Percentiles rank a stretch among this genome's conserved stretches.
phyloP scores from a whole-genome alignment of 176 grass and related monocot species.

The Zea luxurians region DNA sequence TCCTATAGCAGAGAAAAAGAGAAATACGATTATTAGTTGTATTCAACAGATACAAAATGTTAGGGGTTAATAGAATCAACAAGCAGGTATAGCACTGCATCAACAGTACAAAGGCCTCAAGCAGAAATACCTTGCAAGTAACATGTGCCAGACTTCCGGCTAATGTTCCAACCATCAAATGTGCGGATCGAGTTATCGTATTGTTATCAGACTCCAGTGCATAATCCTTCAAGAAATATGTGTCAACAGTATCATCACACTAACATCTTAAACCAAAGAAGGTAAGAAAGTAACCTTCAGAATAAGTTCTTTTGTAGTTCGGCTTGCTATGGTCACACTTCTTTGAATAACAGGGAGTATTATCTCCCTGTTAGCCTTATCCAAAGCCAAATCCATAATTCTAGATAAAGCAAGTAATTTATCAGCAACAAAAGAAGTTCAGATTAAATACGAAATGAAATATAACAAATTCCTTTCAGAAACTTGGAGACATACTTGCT shows the following conservation, averaged over 20 bases:
- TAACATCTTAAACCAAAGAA: conserved; percentile 12
- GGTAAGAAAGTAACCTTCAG: conserved; percentile 58
- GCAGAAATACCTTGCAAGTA: conserved; percentile 75
- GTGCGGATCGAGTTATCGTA: conserved; percentile 64
- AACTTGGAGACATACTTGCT: conserved; percentile 49
- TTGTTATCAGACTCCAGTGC: conserved; percentile 68
- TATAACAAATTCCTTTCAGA: conserved; percentile 1
- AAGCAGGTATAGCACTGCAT: conserved; percentile 3
- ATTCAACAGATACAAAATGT: conserved; percentile 29
- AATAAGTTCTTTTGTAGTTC: conserved; percentile 86
- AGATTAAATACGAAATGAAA: conserved; percentile 15
- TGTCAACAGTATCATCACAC: conserved; percentile 21
- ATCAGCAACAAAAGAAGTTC: conserved; percentile 32
- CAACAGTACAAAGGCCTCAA: conserved; percentile 1
- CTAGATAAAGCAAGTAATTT: conserved; percentile 41
- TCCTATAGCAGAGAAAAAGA: conserved; percentile 52
- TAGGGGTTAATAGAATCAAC: conserved; percentile 4
- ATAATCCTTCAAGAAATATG: conserved; percentile 58
- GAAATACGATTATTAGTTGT: neutral
- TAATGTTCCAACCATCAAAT: conserved; percentile 80
- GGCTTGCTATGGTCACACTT: conserved; percentile 81
- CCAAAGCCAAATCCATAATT: conserved; percentile 76
- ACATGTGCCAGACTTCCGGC: conserved; percentile 90
- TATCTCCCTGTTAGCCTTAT: conserved; percentile 75
- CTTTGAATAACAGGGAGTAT: conserved; percentile 77